These are phyloP conservation scores for Trichoderma polysporum DNA, from an alignment of 2,329 filamentous ascomycete genomes.

Conservation along the genomic window DNA sequence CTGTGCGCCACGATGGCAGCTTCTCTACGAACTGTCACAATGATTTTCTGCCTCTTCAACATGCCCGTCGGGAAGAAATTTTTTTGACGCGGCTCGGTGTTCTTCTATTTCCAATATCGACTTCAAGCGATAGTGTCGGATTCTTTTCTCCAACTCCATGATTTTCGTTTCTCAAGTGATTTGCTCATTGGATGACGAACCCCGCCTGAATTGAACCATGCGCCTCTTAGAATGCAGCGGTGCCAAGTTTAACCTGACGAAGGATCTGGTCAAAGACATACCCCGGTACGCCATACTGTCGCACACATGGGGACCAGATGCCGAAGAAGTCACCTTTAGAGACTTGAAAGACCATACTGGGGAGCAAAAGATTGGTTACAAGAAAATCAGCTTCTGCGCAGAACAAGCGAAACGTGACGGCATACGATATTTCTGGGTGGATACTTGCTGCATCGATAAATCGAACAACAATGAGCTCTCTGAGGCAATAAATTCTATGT, in stretches of 20 bases:
- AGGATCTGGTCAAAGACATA: neutral
- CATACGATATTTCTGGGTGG: constrained; percentile 21
- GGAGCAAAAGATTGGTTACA: constrained; percentile 24
- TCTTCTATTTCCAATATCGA: no score
- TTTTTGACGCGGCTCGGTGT: no score
- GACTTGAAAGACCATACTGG: constrained; percentile 4
- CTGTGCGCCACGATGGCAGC: no score
- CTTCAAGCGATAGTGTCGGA: no score
- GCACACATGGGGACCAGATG: constrained; percentile 21
- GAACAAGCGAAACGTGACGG: constrained; percentile 22
- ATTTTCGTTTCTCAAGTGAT: no score
- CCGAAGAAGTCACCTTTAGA: constrained; percentile 16
- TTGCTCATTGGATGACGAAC: no score
- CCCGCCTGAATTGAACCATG: no score
- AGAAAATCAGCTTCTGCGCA: constrained; percentile 21
- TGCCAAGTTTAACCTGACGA: neutral
- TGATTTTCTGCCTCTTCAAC: no score
- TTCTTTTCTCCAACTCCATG: no score
- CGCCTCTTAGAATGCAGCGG: no score
- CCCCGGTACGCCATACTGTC: constrained; percentile 23
- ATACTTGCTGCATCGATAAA: constrained; percentile 25
- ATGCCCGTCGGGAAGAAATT: no score
- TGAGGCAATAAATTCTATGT: constrained; percentile 21
- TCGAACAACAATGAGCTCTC: constrained; percentile 16
- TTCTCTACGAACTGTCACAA: no score